Conservation (phyloP, 345 rosid species). For the Gossypium turneri region DNA sequence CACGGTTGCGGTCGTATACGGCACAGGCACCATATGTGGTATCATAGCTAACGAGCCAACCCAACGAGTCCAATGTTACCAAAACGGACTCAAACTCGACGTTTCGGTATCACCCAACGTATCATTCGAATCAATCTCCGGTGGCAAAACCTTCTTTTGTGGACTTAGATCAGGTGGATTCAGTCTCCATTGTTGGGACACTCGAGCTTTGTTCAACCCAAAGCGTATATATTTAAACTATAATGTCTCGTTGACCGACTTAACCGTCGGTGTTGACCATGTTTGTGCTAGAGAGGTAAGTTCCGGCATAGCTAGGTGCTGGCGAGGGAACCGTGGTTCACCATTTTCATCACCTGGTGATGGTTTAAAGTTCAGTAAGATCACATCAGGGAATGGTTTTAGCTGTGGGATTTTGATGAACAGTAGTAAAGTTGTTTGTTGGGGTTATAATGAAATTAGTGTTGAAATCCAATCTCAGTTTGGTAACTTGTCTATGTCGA, state of each 20-base stretch:
- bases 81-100: conserved; percentile 19
- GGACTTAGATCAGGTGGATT: conserved; percentile 51
- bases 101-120: conserved; percentile 30
- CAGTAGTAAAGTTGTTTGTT: conserved; percentile 35
- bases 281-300: conserved; percentile 49
- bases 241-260: conserved; percentile 28
- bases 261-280: conserved; percentile 49
- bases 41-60: conserved; percentile 37
- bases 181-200: conserved; percentile 50
- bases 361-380: conserved; percentile 27
- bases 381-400: conserved; percentile 55
- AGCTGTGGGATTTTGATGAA: conserved; percentile 48
- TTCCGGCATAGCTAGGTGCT: conserved; percentile 42
- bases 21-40: conserved; percentile 41
- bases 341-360: conserved; percentile 34
- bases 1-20: conserved; percentile 33
- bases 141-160: conserved; percentile 47
- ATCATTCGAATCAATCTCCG: conserved; percentile 52
- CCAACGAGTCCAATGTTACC: conserved; percentile 48
- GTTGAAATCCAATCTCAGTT: conserved; percentile 37
- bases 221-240: conserved; percentile 36
- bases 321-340: conserved; percentile 41
- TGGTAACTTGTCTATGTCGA: conserved; percentile 36
- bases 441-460: conserved; percentile 37
- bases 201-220: conserved; percentile 18